Evolutionary conservation across 129 eudicot species (phyloP).

Genomic region (Centrapalus pauciflorus): DNA sequence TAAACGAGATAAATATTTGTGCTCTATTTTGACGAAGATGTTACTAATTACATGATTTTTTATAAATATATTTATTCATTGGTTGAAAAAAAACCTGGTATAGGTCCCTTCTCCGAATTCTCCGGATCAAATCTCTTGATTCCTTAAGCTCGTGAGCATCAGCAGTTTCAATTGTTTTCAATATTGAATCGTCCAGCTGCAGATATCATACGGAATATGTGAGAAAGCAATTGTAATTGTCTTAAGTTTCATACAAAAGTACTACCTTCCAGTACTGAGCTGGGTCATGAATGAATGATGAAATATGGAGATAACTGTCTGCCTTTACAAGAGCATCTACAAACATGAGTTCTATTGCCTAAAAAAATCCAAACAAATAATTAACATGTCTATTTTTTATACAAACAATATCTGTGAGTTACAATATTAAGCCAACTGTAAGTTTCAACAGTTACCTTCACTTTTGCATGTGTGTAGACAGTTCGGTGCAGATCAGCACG

Average conservation of each 20-base stretch:
- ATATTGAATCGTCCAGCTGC: constrained; percentile 87
- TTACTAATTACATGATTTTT: background rate
- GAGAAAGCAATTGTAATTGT: background rate
- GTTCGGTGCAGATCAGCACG: constrained; percentile 95
- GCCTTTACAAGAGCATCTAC: constrained; percentile 83
- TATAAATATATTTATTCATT: background rate
- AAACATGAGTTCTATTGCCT: constrained; percentile 93
- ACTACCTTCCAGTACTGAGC: constrained; percentile 86
- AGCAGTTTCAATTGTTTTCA: constrained; percentile 66
- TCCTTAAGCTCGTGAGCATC: constrained; percentile 59
- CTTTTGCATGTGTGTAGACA: constrained; percentile 88
- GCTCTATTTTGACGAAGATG: background rate
- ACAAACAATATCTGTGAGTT: background rate
- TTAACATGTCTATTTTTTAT: background rate
- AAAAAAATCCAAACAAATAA: constrained; percentile 5
- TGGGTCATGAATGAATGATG: constrained; percentile 58
- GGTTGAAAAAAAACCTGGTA: constrained; percentile 52
- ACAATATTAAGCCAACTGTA: background rate
- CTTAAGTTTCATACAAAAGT: background rate
- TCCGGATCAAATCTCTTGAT: constrained; percentile 62
- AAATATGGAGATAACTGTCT: constrained; percentile 41
- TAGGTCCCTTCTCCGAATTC: constrained; percentile 73
- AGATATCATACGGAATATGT: background rate
- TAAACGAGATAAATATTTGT: background rate
- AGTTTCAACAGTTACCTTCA: constrained; percentile 50